Conservation (phyloP, 345 rosid species). For the Zanthoxylum bungeanum region DNA sequence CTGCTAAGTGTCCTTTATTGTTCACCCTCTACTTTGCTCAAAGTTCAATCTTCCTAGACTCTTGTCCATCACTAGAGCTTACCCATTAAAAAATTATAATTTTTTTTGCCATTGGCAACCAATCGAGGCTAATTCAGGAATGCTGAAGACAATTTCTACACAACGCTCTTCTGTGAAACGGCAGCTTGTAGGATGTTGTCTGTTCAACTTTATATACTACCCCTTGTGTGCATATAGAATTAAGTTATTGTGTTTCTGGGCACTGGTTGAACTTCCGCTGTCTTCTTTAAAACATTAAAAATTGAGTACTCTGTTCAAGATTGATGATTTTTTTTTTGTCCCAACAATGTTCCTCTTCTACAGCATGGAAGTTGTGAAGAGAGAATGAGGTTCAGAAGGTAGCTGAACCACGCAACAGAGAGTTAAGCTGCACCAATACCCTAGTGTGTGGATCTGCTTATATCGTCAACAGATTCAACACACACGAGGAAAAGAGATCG, state of each 20-base stretch:
- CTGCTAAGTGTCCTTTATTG: neutral
- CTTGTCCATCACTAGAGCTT: neutral
- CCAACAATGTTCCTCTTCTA: conserved; percentile 2
- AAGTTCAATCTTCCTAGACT: neutral
- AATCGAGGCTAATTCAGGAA: neutral
- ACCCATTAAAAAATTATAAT: neutral
- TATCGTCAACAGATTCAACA: neutral
- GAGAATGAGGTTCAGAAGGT: neutral
- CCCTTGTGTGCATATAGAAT: neutral
- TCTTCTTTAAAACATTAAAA: neutral
- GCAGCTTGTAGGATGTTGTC: neutral
- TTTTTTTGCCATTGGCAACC: neutral
- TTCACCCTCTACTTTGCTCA: neutral
- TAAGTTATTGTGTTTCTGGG: neutral
- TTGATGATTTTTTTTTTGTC: conserved; percentile 3
- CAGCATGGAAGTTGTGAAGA: conserved; percentile 51
- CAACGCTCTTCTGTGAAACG: neutral
- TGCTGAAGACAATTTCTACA: neutral
- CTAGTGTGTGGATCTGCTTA: conserved; percentile 4
- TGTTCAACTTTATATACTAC: neutral
- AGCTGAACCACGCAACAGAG: neutral
- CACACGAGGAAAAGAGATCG: conserved; percentile 5
- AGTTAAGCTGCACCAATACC: conserved; percentile 9
- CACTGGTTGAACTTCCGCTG: neutral
- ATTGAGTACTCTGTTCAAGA: neutral